Conservation (phyloP, 2,329 filamentous ascomycete genomes). For the Trichoderma oligosporum region DNA sequence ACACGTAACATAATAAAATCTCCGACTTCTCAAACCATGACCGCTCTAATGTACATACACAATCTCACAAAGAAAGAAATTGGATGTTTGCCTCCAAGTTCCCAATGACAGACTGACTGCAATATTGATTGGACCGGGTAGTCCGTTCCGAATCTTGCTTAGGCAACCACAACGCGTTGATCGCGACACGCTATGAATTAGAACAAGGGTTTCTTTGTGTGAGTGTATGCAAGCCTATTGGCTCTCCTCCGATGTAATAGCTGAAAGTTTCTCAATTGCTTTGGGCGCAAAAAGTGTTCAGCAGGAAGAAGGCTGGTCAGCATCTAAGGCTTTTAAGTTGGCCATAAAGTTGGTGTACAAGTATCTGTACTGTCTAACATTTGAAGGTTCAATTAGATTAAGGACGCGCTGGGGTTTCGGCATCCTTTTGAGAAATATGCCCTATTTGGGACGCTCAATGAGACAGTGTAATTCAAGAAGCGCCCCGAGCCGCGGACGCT, state of each 20-base stretch:
- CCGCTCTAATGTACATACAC: background rate
- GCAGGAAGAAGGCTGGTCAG: too few relatives aligned
- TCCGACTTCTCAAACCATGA: background rate
- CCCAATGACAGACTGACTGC: background rate
- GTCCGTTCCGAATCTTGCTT: constrained; percentile 8
- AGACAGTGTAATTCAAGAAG: background rate
- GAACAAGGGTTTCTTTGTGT: constrained; percentile 1
- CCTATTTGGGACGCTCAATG: background rate
- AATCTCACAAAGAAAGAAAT: background rate
- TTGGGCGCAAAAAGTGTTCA: background rate
- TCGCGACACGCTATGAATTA: background rate
- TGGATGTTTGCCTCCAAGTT: background rate
- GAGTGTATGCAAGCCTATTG: constrained; percentile 1
- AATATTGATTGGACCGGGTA: constrained; percentile 13
- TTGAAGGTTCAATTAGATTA: background rate
- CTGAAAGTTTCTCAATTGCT: background rate
- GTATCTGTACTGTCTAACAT: too few relatives aligned
- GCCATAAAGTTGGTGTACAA: too few relatives aligned
- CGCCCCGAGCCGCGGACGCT: constrained; percentile 9
- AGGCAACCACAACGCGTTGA: constrained; percentile 4
- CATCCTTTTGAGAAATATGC: background rate
- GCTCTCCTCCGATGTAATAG: background rate
- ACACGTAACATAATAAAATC: background rate
- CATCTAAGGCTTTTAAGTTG: too few relatives aligned
- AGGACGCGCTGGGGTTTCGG: background rate